A percentile compares a stretch with the other conserved stretches of the same genome.
Evolutionary conservation across 768 basidiomycete genomes (phyloP).

Genomic region (Mycena leptocephala): DNA sequence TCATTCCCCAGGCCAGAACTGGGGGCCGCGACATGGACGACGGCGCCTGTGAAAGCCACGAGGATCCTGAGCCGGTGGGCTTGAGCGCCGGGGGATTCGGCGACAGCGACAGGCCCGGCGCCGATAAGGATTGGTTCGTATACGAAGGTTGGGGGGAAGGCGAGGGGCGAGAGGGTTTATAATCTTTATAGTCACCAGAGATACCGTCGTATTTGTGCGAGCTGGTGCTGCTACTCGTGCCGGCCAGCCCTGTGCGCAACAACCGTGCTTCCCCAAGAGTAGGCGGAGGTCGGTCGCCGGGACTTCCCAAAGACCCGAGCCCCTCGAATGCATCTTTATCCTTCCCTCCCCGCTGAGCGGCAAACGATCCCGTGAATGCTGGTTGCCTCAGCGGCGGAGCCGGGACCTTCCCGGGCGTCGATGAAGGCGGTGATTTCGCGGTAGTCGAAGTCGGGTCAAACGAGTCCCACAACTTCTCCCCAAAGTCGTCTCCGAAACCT

Average conservation of each 20-base stretch:
- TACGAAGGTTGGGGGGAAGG: constrained; percentile 52
- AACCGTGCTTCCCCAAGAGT: constrained; percentile 86
- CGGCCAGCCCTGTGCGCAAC: constrained; percentile 80
- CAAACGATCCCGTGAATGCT: constrained; percentile 46
- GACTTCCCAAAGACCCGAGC: constrained; percentile 66
- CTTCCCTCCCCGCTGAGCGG: constrained; percentile 36
- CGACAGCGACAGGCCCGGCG: constrained; percentile 48
- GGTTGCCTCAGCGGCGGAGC: constrained; percentile 41
- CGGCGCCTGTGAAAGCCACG: constrained; percentile 49
- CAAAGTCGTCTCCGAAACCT: constrained; percentile 82
- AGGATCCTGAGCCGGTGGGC: constrained; percentile 49
- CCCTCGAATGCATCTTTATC: constrained; percentile 88
- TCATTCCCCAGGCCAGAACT: constrained; percentile 57
- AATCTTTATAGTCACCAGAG: constrained; percentile 49
- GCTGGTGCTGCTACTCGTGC: constrained; percentile 54
- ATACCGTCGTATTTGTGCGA: constrained; percentile 31
- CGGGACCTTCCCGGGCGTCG: constrained; percentile 39
- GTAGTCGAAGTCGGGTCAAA: constrained; percentile 52
- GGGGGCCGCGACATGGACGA: constrained; percentile 48
- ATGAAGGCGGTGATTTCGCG: constrained; percentile 26
- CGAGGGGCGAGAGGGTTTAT: constrained; percentile 49
- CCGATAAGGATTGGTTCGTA: neutral
- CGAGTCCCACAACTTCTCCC: constrained; percentile 69
- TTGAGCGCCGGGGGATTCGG: constrained; percentile 45
- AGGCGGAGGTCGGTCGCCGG: constrained; percentile 67